Percentiles rank a stretch among this genome's conserved stretches.
Evolutionary conservation across 2,329 filamentous ascomycete species (phyloP).

Genomic region (Aureobasidium uvarum): DNA sequence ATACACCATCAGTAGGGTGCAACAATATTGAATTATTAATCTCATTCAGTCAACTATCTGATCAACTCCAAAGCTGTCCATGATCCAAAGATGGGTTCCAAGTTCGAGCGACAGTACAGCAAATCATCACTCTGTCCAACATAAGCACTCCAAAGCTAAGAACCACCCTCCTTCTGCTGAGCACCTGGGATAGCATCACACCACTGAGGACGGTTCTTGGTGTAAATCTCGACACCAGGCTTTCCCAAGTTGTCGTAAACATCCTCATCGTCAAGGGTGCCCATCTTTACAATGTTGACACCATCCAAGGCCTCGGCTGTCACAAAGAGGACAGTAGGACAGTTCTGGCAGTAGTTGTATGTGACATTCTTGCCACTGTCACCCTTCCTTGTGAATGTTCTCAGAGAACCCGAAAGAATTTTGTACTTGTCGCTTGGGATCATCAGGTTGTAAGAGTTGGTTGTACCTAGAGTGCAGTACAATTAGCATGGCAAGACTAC

Average conservation of each 20-base stretch:
- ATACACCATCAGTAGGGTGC: background rate
- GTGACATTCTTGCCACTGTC: conserved; percentile 37
- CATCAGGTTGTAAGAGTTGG: conserved; percentile 36
- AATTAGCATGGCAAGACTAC: background rate
- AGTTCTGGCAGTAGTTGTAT: conserved; percentile 36
- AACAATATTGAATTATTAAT: background rate
- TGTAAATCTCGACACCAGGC: conserved; percentile 37
- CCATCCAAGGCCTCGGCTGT: conserved; percentile 32
- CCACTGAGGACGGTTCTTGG: conserved; percentile 36
- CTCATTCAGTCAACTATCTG: background rate
- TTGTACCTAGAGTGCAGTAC: conserved; percentile 28
- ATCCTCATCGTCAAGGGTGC: conserved; percentile 37
- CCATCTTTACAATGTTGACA: conserved; percentile 36
- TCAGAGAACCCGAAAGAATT: conserved; percentile 33
- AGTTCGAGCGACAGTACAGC: background rate
- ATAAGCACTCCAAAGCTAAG: background rate
- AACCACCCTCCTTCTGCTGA: conserved; percentile 32
- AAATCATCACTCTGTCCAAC: background rate
- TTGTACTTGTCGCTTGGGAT: conserved; percentile 35
- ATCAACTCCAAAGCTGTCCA: background rate
- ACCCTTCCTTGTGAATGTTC: conserved; percentile 33
- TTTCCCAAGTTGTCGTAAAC: conserved; percentile 29
- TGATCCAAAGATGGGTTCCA: background rate
- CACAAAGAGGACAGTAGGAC: conserved; percentile 35
- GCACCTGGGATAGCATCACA: conserved; percentile 32